phyloP scores from a whole-genome alignment of 768 basidiomycete genomes.

The Agaricus blazei region DNA sequence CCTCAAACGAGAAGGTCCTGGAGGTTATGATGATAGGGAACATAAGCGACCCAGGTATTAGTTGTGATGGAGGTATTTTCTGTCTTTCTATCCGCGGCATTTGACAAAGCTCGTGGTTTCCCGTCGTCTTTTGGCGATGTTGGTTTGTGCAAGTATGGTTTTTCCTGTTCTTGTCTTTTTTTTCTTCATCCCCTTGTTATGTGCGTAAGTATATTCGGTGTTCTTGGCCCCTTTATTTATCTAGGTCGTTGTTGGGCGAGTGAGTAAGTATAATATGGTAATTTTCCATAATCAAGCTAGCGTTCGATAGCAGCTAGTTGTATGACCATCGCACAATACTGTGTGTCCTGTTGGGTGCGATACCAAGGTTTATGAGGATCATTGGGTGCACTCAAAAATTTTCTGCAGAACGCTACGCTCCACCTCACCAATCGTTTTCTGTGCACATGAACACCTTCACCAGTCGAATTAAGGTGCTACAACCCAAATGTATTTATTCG shows the following conservation, averaged over 20 bases:
- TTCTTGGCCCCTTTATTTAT: neutral
- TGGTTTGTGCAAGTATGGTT: slow-evolving; percentile 15
- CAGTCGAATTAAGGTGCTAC: no score
- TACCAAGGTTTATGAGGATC: no score
- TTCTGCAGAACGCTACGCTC: no score
- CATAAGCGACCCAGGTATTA: slow-evolving; percentile 79
- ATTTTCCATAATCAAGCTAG: neutral
- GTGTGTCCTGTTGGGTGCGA: neutral
- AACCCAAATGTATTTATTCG: no score
- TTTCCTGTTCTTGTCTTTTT: slow-evolving; percentile 5
- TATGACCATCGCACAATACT: neutral
- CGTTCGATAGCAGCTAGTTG: neutral
- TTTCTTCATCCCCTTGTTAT: slow-evolving; percentile 10
- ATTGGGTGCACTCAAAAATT: no score
- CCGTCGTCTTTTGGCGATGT: slow-evolving; percentile 1
- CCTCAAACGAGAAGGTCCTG: slow-evolving; percentile 73
- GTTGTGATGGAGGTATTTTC: slow-evolving; percentile 16
- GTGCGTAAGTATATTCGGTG: slow-evolving; percentile 19
- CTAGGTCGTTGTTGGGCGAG: slow-evolving; percentile 1
- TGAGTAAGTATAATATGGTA: slow-evolving; percentile 9
- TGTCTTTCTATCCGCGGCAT: slow-evolving; percentile 8
- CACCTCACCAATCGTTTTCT: no score
- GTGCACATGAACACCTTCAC: no score
- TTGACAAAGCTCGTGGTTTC: slow-evolving; percentile 3
- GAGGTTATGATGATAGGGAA: slow-evolving; percentile 81